Conservation (phyloP, 2,329 filamentous ascomycete genomes). For the Sarocladium oryzae region DNA sequence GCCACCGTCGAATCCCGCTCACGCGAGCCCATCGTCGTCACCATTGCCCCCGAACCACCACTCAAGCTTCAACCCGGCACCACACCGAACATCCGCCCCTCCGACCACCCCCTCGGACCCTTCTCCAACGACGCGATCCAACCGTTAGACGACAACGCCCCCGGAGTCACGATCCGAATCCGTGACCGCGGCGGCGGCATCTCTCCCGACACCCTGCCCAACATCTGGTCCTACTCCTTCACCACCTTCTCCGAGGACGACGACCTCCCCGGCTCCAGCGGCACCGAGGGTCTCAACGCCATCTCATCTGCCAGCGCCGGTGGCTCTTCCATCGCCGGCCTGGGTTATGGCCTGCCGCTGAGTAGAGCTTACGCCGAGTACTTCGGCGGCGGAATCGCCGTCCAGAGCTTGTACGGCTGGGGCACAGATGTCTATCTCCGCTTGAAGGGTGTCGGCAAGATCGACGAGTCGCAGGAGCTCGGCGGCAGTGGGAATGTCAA, state of each 20-base stretch:
- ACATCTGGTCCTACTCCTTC: constrained; percentile 97
- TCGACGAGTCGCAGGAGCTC: constrained; percentile 25
- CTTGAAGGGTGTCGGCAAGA: constrained; percentile 55
- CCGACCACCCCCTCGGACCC: constrained; percentile 31
- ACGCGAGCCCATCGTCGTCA: constrained; percentile 80
- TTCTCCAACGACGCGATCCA: constrained; percentile 43
- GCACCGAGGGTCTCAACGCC: constrained; percentile 57
- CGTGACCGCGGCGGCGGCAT: constrained; percentile 95
- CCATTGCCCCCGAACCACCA: constrained; percentile 67
- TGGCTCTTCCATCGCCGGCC: constrained; percentile 77
- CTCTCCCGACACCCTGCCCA: constrained; percentile 69
- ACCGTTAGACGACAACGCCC: constrained; percentile 58
- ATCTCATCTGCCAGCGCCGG: constrained; percentile 67
- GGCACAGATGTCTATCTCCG: constrained; percentile 65
- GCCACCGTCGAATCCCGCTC: constrained; percentile 84
- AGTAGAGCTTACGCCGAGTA: constrained; percentile 95
- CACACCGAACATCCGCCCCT: constrained; percentile 21
- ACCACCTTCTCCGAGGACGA: constrained; percentile 76
- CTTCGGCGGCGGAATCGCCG: constrained; percentile 87
- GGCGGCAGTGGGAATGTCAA: not conserved
- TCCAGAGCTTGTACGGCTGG: constrained; percentile 97
- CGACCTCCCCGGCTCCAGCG: constrained; percentile 27
- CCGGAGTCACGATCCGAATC: constrained; percentile 91
- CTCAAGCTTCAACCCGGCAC: constrained; percentile 20
- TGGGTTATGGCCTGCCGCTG: constrained; percentile 88